A percentile compares a stretch with the other conserved stretches of the same genome.
Conservation (phyloP, 2,329 filamentous ascomycete genomes). For the Penicillium sp. region DNA sequence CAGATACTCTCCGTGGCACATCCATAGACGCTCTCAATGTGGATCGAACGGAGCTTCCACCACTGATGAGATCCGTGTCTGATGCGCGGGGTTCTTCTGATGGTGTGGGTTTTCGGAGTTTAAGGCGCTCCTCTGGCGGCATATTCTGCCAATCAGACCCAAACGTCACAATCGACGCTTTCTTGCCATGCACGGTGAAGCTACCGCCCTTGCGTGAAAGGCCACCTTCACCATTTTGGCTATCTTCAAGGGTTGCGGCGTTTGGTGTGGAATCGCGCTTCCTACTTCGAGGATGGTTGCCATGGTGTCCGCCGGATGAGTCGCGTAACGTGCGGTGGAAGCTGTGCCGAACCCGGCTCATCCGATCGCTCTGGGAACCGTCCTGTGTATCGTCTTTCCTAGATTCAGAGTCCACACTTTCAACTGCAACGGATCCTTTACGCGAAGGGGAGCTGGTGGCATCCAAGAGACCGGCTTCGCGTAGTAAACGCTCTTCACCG, state of each 20-base stretch:
- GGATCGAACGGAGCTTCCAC: conserved; percentile 32
- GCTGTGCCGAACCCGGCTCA: conserved; percentile 77
- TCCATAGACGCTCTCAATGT: conserved; percentile 7
- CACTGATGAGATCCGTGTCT: conserved; percentile 36
- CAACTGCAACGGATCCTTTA: conserved; percentile 45
- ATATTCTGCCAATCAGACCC: conserved; percentile 86
- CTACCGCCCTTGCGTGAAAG: conserved; percentile 80
- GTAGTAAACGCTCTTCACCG: conserved; percentile 69
- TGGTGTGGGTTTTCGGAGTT: conserved; percentile 60
- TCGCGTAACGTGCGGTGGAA: conserved; percentile 89
- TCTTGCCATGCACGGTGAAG: conserved; percentile 97
- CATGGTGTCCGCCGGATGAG: conserved; percentile 62
- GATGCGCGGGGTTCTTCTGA: conserved; percentile 44
- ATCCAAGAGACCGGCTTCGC: conserved; percentile 69
- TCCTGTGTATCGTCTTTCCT: conserved; percentile 46
- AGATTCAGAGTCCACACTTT: conserved; percentile 49
- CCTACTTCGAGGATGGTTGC: conserved; percentile 71
- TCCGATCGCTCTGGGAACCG: conserved; percentile 54
- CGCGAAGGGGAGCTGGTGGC: conserved; percentile 46
- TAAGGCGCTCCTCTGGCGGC: conserved; percentile 73
- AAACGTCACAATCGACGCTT: conserved; percentile 96
- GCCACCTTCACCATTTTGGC: conserved; percentile 60
- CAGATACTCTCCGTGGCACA: conserved; percentile 41
- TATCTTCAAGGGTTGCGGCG: conserved; percentile 58
- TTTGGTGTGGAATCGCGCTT: conserved; percentile 75